Evolutionary conservation across 2,329 filamentous ascomycete species (phyloP), one percentile per base, ranked within the genome.

Genomic region (Neopestalotiopsis sp.): DNA sequence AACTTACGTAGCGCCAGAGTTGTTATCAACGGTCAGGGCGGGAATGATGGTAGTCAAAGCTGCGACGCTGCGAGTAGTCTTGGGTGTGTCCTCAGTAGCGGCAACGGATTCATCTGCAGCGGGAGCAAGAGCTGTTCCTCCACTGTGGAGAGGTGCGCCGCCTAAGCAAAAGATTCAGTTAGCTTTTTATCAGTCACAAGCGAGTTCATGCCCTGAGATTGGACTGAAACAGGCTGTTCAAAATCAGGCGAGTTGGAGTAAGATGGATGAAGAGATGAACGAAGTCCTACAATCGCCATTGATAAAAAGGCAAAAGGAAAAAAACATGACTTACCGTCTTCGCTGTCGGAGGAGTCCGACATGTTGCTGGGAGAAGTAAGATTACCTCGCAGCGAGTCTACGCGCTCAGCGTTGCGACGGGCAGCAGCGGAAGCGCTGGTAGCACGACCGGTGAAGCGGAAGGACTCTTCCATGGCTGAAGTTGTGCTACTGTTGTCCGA

Each of bases 281-380:
- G 28, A 4, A 59, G 12, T 14, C 0, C 13, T 61, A 9, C 7
- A 24, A n/a, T 17, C n/a, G 45, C 45, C n/a, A 20, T 9, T 52
- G 45, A 61, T 14, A 7, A 34, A 59, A 9, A 30, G 13, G 42
- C 24, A 6, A 14, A n/a, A 52, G 17, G 30, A 5, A 30, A 32
- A 38, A 24, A 30, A 24, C 24, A 9, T 42, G n/a, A 60, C 66
- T 61, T 60, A 67, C 66, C 66, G 52, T 34, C 66, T 4, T 62
- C 57, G 13, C 61, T 58, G 42, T 30, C 34, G 9, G 66, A 67
- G 17, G 65, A 62, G 38, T 20, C 34, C 4, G 57, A 62, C 2
- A 34, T 52, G 3, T 40, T 57, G 49, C 66, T 67, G 40, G 66
- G 66, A 34, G 66, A 67, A 20, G 66, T 67, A 14, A 38, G 14